Percentiles rank a stretch among this genome's conserved stretches.
phyloP scores from a whole-genome alignment of 208 protist species.

The Trypanosoma mega region DNA sequence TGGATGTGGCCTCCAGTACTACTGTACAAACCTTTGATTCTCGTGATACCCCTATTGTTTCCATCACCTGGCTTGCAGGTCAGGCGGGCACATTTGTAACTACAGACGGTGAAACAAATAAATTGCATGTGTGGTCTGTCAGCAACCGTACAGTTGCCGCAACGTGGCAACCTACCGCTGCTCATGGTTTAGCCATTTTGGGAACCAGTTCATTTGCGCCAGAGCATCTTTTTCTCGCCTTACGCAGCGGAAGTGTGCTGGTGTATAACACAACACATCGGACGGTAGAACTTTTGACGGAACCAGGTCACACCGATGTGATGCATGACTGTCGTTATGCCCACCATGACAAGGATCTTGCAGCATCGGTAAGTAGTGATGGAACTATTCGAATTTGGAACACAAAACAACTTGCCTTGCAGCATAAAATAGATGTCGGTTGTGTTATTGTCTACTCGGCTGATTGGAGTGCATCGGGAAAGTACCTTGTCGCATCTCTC shows the following conservation, averaged over 20 bases:
- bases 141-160: constrained; percentile 51
- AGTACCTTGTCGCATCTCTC: constrained; percentile 70
- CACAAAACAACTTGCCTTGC: constrained; percentile 45
- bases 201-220: constrained; percentile 9
- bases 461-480: constrained; percentile 83
- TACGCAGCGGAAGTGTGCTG: constrained; percentile 67
- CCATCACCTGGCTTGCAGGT: constrained; percentile 63
- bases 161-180: constrained; percentile 34
- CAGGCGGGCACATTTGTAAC: constrained; percentile 74
- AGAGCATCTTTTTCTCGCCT: constrained; percentile 49
- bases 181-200: constrained; percentile 4
- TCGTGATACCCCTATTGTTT: constrained; percentile 37
- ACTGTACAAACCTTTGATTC: constrained; percentile 57
- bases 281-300: constrained; percentile 51
- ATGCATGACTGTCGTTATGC: constrained; percentile 74
- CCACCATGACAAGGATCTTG: constrained; percentile 72
- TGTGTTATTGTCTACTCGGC: constrained; percentile 70
- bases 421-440: constrained; percentile 53
- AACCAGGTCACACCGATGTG: constrained; percentile 78
- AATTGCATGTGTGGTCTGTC: constrained; percentile 66
- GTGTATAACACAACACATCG: constrained; percentile 71
- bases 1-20: constrained; percentile 39
- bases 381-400: constrained; percentile 89
- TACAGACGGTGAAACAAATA: constrained; percentile 47
- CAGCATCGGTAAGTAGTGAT: constrained; percentile 80